These are phyloP conservation scores for Bretziella fagacearum DNA, from an alignment of 2,329 filamentous ascomycete species.

Conservation along the genomic window DNA sequence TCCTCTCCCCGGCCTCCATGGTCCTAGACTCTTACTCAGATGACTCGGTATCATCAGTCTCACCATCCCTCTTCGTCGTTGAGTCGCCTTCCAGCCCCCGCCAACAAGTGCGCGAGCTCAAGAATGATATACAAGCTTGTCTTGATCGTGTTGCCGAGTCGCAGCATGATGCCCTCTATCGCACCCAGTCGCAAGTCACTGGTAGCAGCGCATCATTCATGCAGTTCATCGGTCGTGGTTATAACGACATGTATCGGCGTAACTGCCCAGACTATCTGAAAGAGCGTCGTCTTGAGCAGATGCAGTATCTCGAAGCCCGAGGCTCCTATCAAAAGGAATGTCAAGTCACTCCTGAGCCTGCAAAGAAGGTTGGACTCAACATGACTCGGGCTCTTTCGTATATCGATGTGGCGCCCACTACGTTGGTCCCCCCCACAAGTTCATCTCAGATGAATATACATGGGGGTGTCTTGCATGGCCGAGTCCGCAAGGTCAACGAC, in stretches of 20 bases:
- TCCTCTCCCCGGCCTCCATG: conserved; percentile 12
- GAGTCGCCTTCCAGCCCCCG: neutral
- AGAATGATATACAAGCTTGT: conserved; percentile 8
- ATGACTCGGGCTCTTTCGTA: too few species aligned
- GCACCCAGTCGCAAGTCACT: conserved; percentile 1
- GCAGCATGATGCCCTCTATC: neutral
- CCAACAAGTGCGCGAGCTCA: neutral
- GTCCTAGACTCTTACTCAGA: conserved; percentile 6
- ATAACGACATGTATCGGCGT: conserved; percentile 9
- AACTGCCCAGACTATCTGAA: conserved; percentile 1
- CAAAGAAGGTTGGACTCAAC: too few species aligned
- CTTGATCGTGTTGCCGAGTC: conserved; percentile 5
- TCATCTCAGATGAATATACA: too few species aligned
- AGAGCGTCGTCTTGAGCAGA: conserved; percentile 5
- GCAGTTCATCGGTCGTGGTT: conserved; percentile 10
- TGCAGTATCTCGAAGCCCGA: conserved; percentile 6
- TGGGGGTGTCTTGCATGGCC: too few species aligned
- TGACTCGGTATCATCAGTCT: neutral
- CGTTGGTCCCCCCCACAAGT: too few species aligned
- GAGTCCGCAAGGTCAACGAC: neutral
- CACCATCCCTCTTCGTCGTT: conserved; percentile 1
- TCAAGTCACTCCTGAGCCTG: neutral
- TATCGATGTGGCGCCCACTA: too few species aligned
- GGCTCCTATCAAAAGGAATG: neutral
- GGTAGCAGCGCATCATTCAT: neutral